Evolutionary conservation across 768 basidiomycete species (phyloP), one percentile per base, ranked within the genome.

Genomic region (Inosperma sp.): DNA sequence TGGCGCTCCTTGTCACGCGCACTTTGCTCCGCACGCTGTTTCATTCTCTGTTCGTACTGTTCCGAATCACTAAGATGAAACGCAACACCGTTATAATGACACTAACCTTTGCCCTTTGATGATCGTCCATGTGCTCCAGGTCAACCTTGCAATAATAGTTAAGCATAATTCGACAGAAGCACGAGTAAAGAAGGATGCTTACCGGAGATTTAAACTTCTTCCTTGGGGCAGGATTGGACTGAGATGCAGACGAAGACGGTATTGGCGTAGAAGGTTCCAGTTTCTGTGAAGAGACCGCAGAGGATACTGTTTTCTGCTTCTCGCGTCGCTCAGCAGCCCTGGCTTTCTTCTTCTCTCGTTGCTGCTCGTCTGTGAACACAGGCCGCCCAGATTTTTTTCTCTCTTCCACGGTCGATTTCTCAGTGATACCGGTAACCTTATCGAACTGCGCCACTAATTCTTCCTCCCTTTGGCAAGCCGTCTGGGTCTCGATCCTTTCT

Each of bases 1-100:
- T 61, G 58, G 7, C 66, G 63, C 19, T 63, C 68, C 56, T 68
- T 71, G 57, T 70, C 70, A 43, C 70, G 60, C 17, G 67, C 66
- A 52, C 69, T 70, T 55, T 72, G 71, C 44, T 68, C 68, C 22
- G 69, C 69, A 42, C 68, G 59, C 31, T 60, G 58, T 10, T 58
- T 60, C 51, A 65, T 56, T 25, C 50, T 55, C 21, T 45, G 57
- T 44, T 62, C 65, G 37, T 57, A 36, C 65, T 63, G 53, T 26
- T 14, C 10, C 35, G 10, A 35, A 34, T 34, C 33, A 21, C 16
- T 21, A 29, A 5, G 49, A 51, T 22, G 37, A 19, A 12, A 35
- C 26, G 22, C 29, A 29, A 13, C 14, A 10, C 21, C 30, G 29
- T 34, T 8, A 52, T 39, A 10, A 26, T 10, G 36, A 47, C 19